Evolutionary conservation across 306 rosid genomes (phyloP), one percentile per base, ranked within the genome.

Genomic region (Casuarina equisetifolia): DNA sequence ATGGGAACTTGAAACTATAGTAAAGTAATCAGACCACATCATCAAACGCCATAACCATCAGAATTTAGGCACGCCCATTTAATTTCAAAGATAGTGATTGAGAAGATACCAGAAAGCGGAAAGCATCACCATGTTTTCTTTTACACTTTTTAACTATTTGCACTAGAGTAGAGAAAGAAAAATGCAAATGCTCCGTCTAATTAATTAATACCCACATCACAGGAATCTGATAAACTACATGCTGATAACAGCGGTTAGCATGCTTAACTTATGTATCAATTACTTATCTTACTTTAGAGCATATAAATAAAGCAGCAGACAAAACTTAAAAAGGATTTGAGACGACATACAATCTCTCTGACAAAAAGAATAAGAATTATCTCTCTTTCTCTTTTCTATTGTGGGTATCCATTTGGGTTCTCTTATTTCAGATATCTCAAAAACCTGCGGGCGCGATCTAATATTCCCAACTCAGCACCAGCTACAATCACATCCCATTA

Each of bases 1-100:
- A 83, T 89, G 75, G 87, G 91, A 88, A 88, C 88, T 89, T 55
- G 80, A 80, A 84, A 79, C 78, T 72, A 40, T 55, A 78, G 69
- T 75, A 86, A 85, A 85, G 70, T 51, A 67, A 32, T 46, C 20
- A 73, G 73, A 61, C 77, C 70, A 79, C 86, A 84, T 73, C 78
- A 81, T 81, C 79, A 76, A 76, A 75, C 78, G 84, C 69, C 88
- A 78, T 81, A 75, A 67, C 75, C 86, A 77, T 84, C 80, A 75
- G 63, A 69, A 9, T 10, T 45, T 19, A 1, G 77, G 53, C 79
- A 48, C 15, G 68, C 58, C 72, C 76, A 82, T 80, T 70, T 72
- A 74, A 68, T 82, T 82, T 85, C 72, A 75, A 82, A 67, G 64
- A 67, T 58, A 59, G 19, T 67, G 36, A 76, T 46, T 55, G 43